These are phyloP conservation scores for Stylosanthes scabra DNA, from an alignment of 331 rosid species.

Conservation along the genomic window DNA sequence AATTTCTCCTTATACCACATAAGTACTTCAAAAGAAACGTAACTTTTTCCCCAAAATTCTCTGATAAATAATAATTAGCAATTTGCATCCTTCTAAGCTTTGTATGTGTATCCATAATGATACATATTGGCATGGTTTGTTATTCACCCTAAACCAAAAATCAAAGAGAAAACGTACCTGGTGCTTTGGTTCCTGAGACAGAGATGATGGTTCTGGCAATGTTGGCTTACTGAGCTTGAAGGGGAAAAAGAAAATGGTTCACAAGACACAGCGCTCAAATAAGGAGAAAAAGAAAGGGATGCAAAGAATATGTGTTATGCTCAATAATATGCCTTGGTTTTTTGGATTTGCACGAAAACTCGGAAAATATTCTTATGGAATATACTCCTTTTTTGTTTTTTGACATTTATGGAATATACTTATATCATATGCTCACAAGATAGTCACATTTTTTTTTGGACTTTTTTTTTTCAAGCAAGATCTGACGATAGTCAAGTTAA, in stretches of 20 bases:
- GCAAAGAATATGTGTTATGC: constrained; percentile 34
- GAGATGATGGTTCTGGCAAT: not conserved
- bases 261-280: not conserved
- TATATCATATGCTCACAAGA: too few relatives aligned
- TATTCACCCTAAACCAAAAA: not conserved
- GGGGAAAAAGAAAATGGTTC: not conserved
- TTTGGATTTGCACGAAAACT: not conserved
- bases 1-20: not conserved
- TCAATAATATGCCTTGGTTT: constrained; percentile 32
- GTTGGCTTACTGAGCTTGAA: not conserved
- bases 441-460: too few relatives aligned
- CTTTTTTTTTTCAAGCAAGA: too few relatives aligned
- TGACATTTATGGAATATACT: too few relatives aligned
- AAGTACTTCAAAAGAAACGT: not conserved
- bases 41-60: too few relatives aligned
- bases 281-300: constrained; percentile 5
- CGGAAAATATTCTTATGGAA: constrained; percentile 52
- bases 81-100: not conserved
- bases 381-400: constrained; percentile 37
- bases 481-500: too few relatives aligned
- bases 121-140: not conserved
- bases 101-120: not conserved
- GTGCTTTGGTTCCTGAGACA: constrained; percentile 8
- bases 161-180: constrained; percentile 44
- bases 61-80: not conserved